phyloP scores from a whole-genome alignment of 2,329 filamentous ascomycete species.

The Fusarium lateritium region DNA sequence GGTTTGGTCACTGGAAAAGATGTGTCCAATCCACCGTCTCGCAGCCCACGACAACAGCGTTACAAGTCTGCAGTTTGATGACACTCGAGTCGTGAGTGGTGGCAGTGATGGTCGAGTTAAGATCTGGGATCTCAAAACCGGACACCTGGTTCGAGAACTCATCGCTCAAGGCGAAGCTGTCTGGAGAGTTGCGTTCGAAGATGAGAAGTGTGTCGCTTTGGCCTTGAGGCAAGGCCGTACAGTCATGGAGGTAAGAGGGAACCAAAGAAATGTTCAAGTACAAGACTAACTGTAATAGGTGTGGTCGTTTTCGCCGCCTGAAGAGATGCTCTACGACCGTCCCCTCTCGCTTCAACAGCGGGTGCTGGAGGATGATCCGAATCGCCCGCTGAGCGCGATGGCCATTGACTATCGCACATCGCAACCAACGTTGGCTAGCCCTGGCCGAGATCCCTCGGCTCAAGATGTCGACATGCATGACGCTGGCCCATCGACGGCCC shows the following conservation, averaged over 20 bases:
- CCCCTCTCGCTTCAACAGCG: conserved; percentile 66
- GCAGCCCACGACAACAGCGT: conserved; percentile 99
- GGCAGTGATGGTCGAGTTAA: conserved; percentile 98
- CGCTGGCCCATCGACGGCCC: conserved; percentile 68
- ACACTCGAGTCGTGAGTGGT: conserved; percentile 93
- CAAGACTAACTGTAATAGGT: conserved; percentile 71
- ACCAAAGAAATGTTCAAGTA: neutral
- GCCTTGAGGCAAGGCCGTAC: conserved; percentile 87
- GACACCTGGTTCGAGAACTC: conserved; percentile 90
- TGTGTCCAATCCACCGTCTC: conserved; percentile 92
- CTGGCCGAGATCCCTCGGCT: conserved; percentile 54
- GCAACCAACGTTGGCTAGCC: conserved; percentile 48
- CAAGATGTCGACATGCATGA: conserved; percentile 72
- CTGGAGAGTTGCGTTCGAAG: conserved; percentile 98
- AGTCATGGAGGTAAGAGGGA: conserved; percentile 92
- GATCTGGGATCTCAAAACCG: conserved; percentile 96
- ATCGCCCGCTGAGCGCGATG: conserved; percentile 67
- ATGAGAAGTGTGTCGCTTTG: conserved; percentile 97
- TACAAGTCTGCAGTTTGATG: conserved; percentile 96
- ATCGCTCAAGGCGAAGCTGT: conserved; percentile 94
- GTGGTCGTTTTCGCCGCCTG: conserved; percentile 93
- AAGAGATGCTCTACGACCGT: conserved; percentile 72
- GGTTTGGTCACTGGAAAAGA: conserved; percentile 94
- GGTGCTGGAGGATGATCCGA: conserved; percentile 61
- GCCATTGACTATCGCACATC: conserved; percentile 60